These are phyloP conservation scores for Stephania yunnanensis DNA, from an alignment of 164 flowering plant genomes.

Conservation along the genomic window DNA sequence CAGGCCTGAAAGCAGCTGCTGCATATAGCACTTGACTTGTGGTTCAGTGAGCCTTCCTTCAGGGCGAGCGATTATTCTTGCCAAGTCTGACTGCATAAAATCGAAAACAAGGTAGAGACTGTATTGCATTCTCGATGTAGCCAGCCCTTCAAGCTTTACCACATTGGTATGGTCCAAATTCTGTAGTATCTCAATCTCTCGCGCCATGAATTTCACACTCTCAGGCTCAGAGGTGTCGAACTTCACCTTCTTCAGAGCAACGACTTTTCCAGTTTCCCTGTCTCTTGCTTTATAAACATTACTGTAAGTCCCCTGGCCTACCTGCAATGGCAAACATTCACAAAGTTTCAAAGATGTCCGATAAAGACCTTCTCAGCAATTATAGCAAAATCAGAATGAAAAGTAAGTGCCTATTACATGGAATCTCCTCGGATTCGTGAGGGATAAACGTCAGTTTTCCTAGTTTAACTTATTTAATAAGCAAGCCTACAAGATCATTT, in stretches of 20 bases:
- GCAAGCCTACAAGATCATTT: neutral
- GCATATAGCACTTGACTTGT: conserved; percentile 70
- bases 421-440: neutral
- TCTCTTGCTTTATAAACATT: conserved; percentile 70
- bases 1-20: conserved; percentile 60
- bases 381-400: neutral
- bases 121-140: conserved; percentile 69
- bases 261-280: conserved; percentile 48
- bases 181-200: conserved; percentile 56
- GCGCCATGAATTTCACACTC: conserved; percentile 68
- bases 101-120: conserved; percentile 71
- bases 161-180: conserved; percentile 66
- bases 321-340: conserved; percentile 28
- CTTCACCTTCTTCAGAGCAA: conserved; percentile 71
- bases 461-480: neutral
- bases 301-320: conserved; percentile 76
- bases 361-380: neutral
- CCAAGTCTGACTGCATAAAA: conserved; percentile 50
- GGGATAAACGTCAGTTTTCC: neutral
- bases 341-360: neutral
- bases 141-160: conserved; percentile 63
- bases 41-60: conserved; percentile 47
- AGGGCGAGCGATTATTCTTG: conserved; percentile 38
- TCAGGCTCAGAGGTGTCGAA: conserved; percentile 64
- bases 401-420: neutral